phyloP scores from a whole-genome alignment of 2,329 filamentous ascomycete genomes.

The Curvularia sp. region DNA sequence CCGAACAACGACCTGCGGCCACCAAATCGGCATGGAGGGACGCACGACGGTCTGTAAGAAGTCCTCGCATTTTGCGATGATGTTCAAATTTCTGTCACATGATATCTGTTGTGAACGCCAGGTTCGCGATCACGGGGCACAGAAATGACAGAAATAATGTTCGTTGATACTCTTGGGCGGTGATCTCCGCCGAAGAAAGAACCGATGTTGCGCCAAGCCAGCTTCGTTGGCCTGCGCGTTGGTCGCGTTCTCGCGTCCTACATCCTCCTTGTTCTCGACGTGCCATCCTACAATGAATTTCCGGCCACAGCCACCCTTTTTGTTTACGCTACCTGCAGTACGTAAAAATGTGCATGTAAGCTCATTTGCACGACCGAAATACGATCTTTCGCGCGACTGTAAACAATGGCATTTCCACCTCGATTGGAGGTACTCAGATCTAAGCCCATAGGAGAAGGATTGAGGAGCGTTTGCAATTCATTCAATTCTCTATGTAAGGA shows the following conservation, averaged over 20 bases:
- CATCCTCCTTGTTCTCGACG: not conserved
- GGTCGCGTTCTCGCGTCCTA: not conserved
- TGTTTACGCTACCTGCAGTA: not conserved
- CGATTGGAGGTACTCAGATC: conserved; percentile 14
- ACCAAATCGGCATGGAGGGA: too few relatives aligned
- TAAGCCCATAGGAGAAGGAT: conserved; percentile 18
- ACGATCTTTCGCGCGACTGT: not conserved
- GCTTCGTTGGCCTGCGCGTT: not conserved
- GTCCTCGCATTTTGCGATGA: too few relatives aligned
- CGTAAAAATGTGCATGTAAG: too few relatives aligned
- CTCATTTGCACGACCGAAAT: too few relatives aligned
- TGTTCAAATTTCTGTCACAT: too few relatives aligned
- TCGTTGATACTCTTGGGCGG: too few relatives aligned
- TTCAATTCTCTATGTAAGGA: conserved; percentile 7
- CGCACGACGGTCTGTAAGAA: too few relatives aligned
- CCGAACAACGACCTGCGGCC: too few relatives aligned
- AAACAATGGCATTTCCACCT: conserved; percentile 12
- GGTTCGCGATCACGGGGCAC: too few relatives aligned
- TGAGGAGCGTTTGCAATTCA: conserved; percentile 13
- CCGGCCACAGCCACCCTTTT: not conserved
- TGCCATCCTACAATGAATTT: conserved; percentile 1
- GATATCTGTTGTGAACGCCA: too few relatives aligned
- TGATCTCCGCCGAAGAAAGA: too few relatives aligned
- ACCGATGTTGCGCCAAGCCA: not conserved
- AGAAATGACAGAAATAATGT: too few relatives aligned